Evolutionary conservation across 495 filamentous ascomycete genomes (phyloP).

Genomic region (Pyrenopolyporus hunteri): DNA sequence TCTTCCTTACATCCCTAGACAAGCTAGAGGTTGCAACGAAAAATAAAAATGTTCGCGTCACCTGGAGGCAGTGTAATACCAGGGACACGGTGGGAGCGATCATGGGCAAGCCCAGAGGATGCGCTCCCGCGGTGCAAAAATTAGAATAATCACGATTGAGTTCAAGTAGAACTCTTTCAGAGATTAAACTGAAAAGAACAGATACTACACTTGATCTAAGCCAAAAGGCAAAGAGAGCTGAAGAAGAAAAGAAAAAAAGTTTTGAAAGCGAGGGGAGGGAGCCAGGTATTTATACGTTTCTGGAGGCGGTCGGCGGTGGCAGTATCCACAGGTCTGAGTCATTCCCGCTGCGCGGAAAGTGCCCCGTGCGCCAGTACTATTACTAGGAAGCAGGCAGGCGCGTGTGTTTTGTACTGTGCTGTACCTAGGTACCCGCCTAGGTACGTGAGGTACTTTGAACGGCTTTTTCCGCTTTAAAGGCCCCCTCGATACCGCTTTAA

Average conservation of each 20-base stretch:
- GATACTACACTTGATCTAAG: conserved; percentile 99
- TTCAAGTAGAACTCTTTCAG: conserved; percentile 69
- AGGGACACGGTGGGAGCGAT: conserved; percentile 75
- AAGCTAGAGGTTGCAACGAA: conserved; percentile 62
- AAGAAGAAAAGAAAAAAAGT: conserved; percentile 46
- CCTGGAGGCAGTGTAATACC: conserved; percentile 87
- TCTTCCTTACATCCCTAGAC: conserved; percentile 69
- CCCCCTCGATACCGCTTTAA: not conserved
- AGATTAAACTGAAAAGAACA: conserved; percentile 99
- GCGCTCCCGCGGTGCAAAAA: conserved; percentile 66
- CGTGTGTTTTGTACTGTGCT: too few species aligned
- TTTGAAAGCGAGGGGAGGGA: conserved; percentile 22
- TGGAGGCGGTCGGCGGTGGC: conserved; percentile 14
- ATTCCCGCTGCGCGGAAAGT: too few species aligned
- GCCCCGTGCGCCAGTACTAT: too few species aligned
- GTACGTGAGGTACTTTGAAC: not conserved
- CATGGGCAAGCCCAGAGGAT: conserved; percentile 86
- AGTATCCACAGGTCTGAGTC: not conserved
- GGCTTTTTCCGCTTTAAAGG: not conserved
- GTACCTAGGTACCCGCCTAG: not conserved
- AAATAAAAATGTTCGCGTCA: conserved; percentile 71
- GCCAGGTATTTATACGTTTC: conserved; percentile 34
- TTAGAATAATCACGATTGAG: conserved; percentile 84
- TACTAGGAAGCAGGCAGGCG: too few species aligned
- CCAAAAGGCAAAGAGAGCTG: conserved; percentile 70